Conservation (phyloP, 371 early-diverging fungal genomes). For the Circinella umbellata region DNA sequence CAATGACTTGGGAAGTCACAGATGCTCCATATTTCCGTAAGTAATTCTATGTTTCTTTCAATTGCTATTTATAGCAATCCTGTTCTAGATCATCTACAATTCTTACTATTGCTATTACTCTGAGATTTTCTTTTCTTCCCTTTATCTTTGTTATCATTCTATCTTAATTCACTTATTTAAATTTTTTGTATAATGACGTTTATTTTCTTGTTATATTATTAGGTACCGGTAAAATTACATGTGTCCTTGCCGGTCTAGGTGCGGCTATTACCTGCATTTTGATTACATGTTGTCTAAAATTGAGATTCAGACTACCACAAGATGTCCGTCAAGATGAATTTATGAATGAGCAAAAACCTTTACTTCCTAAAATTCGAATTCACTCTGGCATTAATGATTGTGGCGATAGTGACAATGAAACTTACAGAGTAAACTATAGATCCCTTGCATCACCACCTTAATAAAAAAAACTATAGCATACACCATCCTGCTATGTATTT, state of each 20-base stretch:
- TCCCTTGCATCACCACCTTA: slow-evolving; percentile 4
- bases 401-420: background rate
- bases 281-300: slow-evolving; percentile 1
- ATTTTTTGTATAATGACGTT: background rate
- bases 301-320: slow-evolving; percentile 7
- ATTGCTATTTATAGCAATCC: too few relatives aligned
- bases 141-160: too few relatives aligned
- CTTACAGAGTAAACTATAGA: background rate
- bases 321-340: slow-evolving; percentile 4
- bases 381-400: background rate
- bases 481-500: background rate
- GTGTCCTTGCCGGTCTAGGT: slow-evolving; percentile 4
- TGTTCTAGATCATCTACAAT: too few relatives aligned
- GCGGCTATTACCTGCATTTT: slow-evolving; percentile 8
- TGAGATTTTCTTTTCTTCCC: too few relatives aligned
- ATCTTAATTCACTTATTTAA: background rate
- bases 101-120: too few relatives aligned
- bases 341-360: background rate
- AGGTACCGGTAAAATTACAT: slow-evolving; percentile 1
- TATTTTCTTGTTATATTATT: background rate
- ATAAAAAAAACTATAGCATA: background rate
- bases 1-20: slow-evolving; percentile 14
- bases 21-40: slow-evolving; percentile 15
- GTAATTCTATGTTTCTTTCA: background rate
- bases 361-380: background rate